These are phyloP conservation scores for Ogataea glucozyma DNA, from an alignment of 805 yeast species.

Conservation along the genomic window DNA sequence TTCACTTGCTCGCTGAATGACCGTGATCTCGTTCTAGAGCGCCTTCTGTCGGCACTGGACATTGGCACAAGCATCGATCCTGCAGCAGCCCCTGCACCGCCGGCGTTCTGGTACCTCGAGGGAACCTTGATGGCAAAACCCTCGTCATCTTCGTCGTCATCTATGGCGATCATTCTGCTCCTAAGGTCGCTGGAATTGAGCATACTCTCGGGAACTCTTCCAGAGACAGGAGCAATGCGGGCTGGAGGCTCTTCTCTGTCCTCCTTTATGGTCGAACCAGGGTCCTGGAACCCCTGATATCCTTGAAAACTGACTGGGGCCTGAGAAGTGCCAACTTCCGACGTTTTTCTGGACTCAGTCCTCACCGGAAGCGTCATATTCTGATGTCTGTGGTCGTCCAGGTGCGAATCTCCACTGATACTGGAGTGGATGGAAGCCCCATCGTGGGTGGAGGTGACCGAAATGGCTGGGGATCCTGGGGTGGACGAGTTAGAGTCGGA, in stretches of 20 bases:
- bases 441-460: slow-evolving; percentile 33
- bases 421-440: slow-evolving; percentile 35
- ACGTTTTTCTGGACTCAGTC: slow-evolving; percentile 26
- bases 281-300: no score
- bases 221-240: slow-evolving; percentile 4
- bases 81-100: not conserved
- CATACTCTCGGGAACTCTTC: slow-evolving; percentile 21
- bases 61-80: slow-evolving; percentile 5
- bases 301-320: slow-evolving; percentile 6
- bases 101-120: slow-evolving; percentile 16
- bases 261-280: slow-evolving; percentile 14
- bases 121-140: slow-evolving; percentile 29
- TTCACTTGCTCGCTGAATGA: slow-evolving; percentile 47
- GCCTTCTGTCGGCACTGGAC: slow-evolving; percentile 17
- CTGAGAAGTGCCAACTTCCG: not conserved
- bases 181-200: slow-evolving; percentile 34
- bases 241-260: slow-evolving; percentile 6
- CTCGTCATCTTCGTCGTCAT: slow-evolving; percentile 33
- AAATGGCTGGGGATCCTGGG: slow-evolving; percentile 29
- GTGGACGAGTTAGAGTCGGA: slow-evolving; percentile 23
- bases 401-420: slow-evolving; percentile 37
- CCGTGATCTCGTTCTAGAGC: slow-evolving; percentile 34
- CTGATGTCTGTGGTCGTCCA: slow-evolving; percentile 40
- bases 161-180: slow-evolving; percentile 31
- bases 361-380: slow-evolving; percentile 36